phyloP scores from a whole-genome alignment of 257 asterid genomes.

The Rhazya stricta region DNA sequence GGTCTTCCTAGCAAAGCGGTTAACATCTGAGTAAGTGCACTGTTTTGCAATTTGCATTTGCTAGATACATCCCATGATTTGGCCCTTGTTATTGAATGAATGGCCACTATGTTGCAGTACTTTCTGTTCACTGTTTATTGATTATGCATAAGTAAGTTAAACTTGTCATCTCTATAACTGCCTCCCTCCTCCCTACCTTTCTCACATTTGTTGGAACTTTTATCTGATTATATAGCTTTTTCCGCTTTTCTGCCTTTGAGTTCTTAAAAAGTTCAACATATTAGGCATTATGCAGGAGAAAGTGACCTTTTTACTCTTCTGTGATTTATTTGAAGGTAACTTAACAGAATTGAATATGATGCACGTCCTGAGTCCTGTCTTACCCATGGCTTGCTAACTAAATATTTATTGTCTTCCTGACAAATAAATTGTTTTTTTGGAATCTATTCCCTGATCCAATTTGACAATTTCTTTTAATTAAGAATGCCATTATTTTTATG shows the following conservation, averaged over 20 bases:
- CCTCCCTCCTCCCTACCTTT: neutral
- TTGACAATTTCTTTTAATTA: neutral
- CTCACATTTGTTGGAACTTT: neutral
- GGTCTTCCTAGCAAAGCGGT: slow-evolving; percentile 86
- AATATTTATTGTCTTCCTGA: neutral
- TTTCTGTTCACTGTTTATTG: neutral
- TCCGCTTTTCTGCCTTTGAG: neutral
- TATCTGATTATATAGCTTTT: neutral
- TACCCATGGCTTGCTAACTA: neutral
- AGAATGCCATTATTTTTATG: neutral
- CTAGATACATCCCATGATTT: neutral
- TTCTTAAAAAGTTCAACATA: too few relatives aligned
- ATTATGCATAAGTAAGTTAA: neutral
- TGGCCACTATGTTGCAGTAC: neutral
- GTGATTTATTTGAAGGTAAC: neutral
- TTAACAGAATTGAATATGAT: neutral
- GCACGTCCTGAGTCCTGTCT: neutral
- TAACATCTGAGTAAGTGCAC: slow-evolving; percentile 82
- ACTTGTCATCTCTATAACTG: neutral
- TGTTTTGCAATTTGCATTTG: neutral
- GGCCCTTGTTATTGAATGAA: too few relatives aligned
- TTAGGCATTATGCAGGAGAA: neutral
- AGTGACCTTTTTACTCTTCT: neutral
- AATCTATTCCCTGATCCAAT: neutral
- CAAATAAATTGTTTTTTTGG: neutral